These are phyloP conservation scores for Microcyclosporella mali DNA, from an alignment of 2,329 filamentous ascomycete genomes.

Conservation along the genomic window DNA sequence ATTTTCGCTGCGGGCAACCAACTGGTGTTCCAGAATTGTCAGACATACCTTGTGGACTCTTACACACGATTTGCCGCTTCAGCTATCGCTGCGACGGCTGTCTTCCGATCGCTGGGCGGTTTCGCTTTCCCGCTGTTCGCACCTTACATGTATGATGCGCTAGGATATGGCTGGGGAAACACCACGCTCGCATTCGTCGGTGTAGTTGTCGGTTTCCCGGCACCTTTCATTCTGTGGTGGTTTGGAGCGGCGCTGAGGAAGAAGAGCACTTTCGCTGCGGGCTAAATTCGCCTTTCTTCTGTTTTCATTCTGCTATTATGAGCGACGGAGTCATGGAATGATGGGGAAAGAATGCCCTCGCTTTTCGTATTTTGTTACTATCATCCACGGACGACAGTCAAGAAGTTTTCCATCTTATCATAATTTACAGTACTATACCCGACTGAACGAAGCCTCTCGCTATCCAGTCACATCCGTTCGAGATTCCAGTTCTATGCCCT, in stretches of 20 bases:
- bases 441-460: not conserved
- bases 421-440: too few species aligned
- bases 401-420: not conserved
- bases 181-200: constrained; percentile 52
- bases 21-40: constrained; percentile 52
- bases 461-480: not conserved
- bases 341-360: not conserved
- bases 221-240: constrained; percentile 42
- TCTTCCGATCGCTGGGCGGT: constrained; percentile 51
- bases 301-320: not conserved
- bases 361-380: not conserved
- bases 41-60: constrained; percentile 57
- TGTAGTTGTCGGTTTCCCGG: constrained; percentile 47
- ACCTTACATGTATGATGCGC: constrained; percentile 41
- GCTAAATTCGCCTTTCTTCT: constrained; percentile 8
- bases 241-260: constrained; percentile 35
- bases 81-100: constrained; percentile 50
- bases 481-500: too few species aligned
- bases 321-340: constrained; percentile 1
- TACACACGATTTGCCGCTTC: constrained; percentile 44
- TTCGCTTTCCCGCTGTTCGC: constrained; percentile 59
- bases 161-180: constrained; percentile 48
- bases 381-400: too few species aligned
- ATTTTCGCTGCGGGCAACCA: constrained; percentile 53
- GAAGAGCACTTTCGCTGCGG: constrained; percentile 33